phyloP scores from a whole-genome alignment of 495 filamentous ascomycete species.

The Pseudomonodictys pantanalensis region DNA sequence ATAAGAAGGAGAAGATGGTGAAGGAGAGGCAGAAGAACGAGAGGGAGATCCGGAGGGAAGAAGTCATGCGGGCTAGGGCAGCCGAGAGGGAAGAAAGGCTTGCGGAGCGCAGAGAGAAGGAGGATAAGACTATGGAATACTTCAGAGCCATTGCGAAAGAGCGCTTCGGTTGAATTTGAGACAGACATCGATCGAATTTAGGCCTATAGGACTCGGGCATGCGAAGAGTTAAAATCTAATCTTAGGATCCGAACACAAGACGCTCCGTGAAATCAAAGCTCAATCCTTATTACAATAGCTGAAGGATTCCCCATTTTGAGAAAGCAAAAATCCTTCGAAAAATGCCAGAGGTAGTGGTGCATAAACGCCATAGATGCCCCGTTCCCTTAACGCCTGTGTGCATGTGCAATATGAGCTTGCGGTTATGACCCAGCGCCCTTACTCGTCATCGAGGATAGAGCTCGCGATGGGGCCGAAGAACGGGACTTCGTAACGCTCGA shows the following conservation, averaged over 20 bases:
- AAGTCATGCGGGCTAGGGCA: constrained; percentile 55
- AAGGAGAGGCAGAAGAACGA: constrained; percentile 62
- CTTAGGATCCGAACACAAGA: too few relatives aligned
- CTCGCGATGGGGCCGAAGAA: constrained; percentile 82
- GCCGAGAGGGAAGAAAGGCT: constrained; percentile 65
- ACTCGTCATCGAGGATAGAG: constrained; percentile 91
- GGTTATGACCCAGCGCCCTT: neutral
- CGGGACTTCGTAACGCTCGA: constrained; percentile 90
- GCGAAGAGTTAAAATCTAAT: too few relatives aligned
- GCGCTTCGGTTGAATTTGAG: constrained; percentile 51
- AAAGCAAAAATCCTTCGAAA: too few relatives aligned
- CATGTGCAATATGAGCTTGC: too few relatives aligned
- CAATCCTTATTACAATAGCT: too few relatives aligned
- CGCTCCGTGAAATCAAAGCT: too few relatives aligned
- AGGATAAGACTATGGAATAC: constrained; percentile 67
- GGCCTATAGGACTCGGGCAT: too few relatives aligned
- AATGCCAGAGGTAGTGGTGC: too few relatives aligned
- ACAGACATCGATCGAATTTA: too few relatives aligned
- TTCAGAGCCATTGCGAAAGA: constrained; percentile 58
- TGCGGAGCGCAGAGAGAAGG: constrained; percentile 53
- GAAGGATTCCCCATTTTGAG: too few relatives aligned
- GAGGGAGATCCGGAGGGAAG: constrained; percentile 63
- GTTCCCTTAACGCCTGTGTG: too few relatives aligned
- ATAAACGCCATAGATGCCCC: too few relatives aligned
- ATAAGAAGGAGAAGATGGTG: constrained; percentile 53